Base-by-base conservation (phyloP, 83 land plant species). In the Diphasiastrum complanatum region DNA sequence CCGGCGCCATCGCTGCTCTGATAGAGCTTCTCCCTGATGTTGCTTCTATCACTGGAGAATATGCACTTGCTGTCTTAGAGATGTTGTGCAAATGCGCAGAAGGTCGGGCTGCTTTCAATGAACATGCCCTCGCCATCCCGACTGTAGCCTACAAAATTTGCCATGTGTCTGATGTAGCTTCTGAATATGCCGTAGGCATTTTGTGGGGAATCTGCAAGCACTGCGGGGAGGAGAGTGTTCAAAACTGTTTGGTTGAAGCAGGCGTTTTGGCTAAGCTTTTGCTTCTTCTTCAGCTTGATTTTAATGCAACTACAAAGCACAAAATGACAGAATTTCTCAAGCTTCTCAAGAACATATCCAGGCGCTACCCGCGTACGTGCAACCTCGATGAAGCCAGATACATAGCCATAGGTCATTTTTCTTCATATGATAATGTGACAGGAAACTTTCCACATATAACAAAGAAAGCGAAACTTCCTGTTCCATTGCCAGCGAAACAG, bases 1-100 rank as follows among this genome's bases (percentile, higher is more conserved):
- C 59, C 0, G 34, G 34, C 34, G 59, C 59, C 30, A 27, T 55
- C 14, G 35, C 34, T 14, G 59, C 59, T 14, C 19, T 55, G 59
- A 35, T 55, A 6, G 59, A 55, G 59, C 59, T 55, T 19, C 59
- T 55, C 1, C 59, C 59, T 20, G 59, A 55, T 27, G 27, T 35
- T 6, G 35, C 11, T 5, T 16, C 35, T 18, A 35, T n/a, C 8
- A 27, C 31, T 0, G 30, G 35, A 27, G 59, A 55, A 1, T 16
- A 55, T 27, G 27, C 27, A 11, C 19, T 55, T 31, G 27, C 27
- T 30, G 34, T 55, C 11, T 35, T 55, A 6, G 59, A 55, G 34
- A 20, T 55, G 35, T 11, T 55, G 11, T 55, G 59, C 27, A 27
- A 35, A 14, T 55, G 59, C 19, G 34, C 59, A 14, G n/a, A n/a